A percentile compares a stretch with the other conserved stretches of the same genome.
These are phyloP conservation scores for Micractinium conductrix DNA, from an alignment of 139 green algal species.

Conservation along the genomic window DNA sequence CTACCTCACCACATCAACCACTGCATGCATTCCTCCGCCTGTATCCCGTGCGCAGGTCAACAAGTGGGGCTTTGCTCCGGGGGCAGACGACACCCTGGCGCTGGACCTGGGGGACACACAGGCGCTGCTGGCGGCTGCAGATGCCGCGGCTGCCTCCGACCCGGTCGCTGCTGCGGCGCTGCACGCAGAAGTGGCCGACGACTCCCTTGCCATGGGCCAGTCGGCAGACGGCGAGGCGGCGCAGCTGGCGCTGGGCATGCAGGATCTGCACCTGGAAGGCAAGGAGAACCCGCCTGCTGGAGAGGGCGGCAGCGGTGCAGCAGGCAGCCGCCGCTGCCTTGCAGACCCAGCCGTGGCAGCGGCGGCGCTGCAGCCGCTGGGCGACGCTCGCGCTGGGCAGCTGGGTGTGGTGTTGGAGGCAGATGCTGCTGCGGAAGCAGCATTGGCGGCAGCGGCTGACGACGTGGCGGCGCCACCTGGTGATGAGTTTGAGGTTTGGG, in stretches of 20 bases:
- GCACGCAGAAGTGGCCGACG: too few relatives aligned
- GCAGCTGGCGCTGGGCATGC: neutral
- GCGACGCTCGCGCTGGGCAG: neutral
- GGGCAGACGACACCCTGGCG: conserved; percentile 36
- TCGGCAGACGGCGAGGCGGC: neutral
- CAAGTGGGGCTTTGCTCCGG: conserved; percentile 47
- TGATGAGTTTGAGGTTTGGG: conserved; percentile 25
- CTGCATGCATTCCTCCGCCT: too few relatives aligned
- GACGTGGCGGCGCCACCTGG: neutral
- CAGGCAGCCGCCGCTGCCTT: neutral
- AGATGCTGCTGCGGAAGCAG: conserved; percentile 22
- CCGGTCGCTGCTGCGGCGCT: neutral
- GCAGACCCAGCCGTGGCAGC: neutral
- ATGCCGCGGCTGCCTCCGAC: neutral
- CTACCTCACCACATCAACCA: too few relatives aligned
- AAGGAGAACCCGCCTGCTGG: conserved; percentile 26
- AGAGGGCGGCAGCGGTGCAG: neutral
- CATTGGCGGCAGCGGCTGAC: neutral
- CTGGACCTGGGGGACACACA: conserved; percentile 15
- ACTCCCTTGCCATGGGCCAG: neutral
- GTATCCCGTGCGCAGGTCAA: conserved; percentile 19
- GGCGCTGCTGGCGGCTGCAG: conserved; percentile 5
- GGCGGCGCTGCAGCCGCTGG: conserved; percentile 14
- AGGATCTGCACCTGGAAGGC: conserved; percentile 9
- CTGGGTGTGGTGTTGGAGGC: neutral